A percentile compares a stretch with the other conserved stretches of the same genome.
phyloP scores from a whole-genome alignment of 768 basidiomycete species.

The Psilocybe subaeruginosa region DNA sequence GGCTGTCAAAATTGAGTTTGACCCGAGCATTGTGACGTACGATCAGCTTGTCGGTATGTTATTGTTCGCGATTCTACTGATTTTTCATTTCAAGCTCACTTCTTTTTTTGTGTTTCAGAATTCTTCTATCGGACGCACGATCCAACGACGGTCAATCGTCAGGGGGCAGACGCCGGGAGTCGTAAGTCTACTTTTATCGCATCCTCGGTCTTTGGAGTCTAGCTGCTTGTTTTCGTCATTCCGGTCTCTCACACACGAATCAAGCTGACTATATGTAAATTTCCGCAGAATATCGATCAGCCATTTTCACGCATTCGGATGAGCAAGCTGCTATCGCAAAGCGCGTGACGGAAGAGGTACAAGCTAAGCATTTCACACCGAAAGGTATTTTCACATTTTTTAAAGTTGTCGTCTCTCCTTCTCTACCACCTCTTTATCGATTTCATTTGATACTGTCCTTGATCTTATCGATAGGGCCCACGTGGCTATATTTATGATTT shows the following conservation, averaged over 20 bases:
- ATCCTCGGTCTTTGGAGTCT: too few relatives aligned
- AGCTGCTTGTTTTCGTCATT: too few relatives aligned
- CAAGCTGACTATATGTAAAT: too few relatives aligned
- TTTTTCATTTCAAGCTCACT: background rate
- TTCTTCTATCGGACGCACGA: constrained; percentile 97
- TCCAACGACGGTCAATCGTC: constrained; percentile 80
- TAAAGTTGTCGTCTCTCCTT: background rate
- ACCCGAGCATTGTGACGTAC: constrained; percentile 76
- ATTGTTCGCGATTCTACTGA: background rate
- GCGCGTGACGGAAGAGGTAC: constrained; percentile 80
- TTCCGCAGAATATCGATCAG: constrained; percentile 84
- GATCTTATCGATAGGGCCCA: background rate
- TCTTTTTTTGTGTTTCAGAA: constrained; percentile 44
- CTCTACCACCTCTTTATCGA: background rate
- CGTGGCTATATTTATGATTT: background rate
- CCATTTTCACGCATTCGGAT: constrained; percentile 78
- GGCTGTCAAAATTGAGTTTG: constrained; percentile 84
- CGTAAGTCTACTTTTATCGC: constrained; percentile 51
- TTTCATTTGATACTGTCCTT: background rate
- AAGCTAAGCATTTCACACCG: constrained; percentile 80
- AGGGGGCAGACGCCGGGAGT: constrained; percentile 77
- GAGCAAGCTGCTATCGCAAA: constrained; percentile 77
- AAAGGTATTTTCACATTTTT: constrained; percentile 38
- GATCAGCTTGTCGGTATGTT: constrained; percentile 83
- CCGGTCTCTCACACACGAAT: too few relatives aligned